A percentile compares a stretch with the other conserved stretches of the same genome.
Conservation (phyloP, 2,329 filamentous ascomycete species). For the Alternaria arbusti region DNA sequence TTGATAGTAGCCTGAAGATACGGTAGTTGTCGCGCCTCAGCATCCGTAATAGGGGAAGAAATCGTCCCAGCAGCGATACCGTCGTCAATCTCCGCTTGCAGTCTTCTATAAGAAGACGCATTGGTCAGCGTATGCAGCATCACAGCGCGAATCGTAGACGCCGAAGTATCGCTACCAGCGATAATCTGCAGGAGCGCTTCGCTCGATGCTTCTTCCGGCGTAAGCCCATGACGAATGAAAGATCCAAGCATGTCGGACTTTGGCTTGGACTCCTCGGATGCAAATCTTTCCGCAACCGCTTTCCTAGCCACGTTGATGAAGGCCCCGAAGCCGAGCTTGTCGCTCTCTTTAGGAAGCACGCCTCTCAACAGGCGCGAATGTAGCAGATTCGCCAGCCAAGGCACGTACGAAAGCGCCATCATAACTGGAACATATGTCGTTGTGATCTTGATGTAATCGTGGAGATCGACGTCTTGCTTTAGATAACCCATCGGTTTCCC, state of each 20-base stretch:
- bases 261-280: slow-evolving; percentile 45
- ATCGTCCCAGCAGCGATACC: slow-evolving; percentile 48
- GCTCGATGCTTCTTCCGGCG: slow-evolving; percentile 50
- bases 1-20: slow-evolving; percentile 40
- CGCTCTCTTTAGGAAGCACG: slow-evolving; percentile 44
- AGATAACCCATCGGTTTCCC: slow-evolving; percentile 60
- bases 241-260: slow-evolving; percentile 60
- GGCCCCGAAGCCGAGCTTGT: slow-evolving; percentile 50
- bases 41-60: slow-evolving; percentile 45
- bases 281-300: slow-evolving; percentile 57
- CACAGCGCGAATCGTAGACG: slow-evolving; percentile 59
- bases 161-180: slow-evolving; percentile 65
- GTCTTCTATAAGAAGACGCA: slow-evolving; percentile 50
- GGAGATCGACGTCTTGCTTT: slow-evolving; percentile 55
- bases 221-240: slow-evolving; percentile 55
- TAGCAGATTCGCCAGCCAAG: slow-evolving; percentile 20
- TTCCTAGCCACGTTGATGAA: slow-evolving; percentile 54
- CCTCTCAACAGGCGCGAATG: slow-evolving; percentile 22
- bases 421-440: slow-evolving; percentile 36
- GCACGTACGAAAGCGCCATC: slow-evolving; percentile 20
- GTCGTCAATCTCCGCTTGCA: slow-evolving; percentile 54
- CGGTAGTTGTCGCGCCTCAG: slow-evolving; percentile 27
- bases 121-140: slow-evolving; percentile 59
- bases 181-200: slow-evolving; percentile 56
- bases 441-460: slow-evolving; percentile 53